Evolutionary conservation across 2,329 filamentous ascomycete genomes (phyloP).

Genomic region (Fusarium tuaranense): DNA sequence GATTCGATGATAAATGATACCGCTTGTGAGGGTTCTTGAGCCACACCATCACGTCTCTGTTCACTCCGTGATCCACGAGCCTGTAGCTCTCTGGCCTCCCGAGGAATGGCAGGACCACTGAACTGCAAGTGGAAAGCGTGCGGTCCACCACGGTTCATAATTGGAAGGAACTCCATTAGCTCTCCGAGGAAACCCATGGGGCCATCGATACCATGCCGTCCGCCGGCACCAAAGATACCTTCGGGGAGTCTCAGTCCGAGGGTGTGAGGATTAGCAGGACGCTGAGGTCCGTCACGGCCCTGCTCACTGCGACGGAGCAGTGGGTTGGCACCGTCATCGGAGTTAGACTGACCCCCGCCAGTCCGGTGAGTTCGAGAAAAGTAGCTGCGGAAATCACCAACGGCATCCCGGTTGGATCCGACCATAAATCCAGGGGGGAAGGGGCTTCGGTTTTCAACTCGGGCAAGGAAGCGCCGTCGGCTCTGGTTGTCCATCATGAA

Average conservation of each 20-base stretch:
- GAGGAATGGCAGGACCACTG: constrained; percentile 59
- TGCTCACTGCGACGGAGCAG: constrained; percentile 75
- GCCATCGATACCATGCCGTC: constrained; percentile 57
- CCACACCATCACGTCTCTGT: constrained; percentile 58
- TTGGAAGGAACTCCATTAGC: constrained; percentile 66
- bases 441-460: constrained; percentile 63
- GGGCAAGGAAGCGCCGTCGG: constrained; percentile 48
- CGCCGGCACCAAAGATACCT: constrained; percentile 55
- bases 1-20: constrained; percentile 78
- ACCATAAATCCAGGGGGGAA: constrained; percentile 70
- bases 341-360: constrained; percentile 64
- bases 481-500: constrained; percentile 64
- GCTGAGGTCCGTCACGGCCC: constrained; percentile 60
- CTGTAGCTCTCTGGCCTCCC: constrained; percentile 64
- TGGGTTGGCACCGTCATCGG: constrained; percentile 89
- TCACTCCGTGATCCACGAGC: constrained; percentile 60
- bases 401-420: constrained; percentile 63
- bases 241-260: constrained; percentile 65
- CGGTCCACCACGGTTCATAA: constrained; percentile 58
- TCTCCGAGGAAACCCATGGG: constrained; percentile 68
- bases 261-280: constrained; percentile 61
- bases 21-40: constrained; percentile 76
- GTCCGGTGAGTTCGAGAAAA: constrained; percentile 65
- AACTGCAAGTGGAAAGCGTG: constrained; percentile 72
- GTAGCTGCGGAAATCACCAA: constrained; percentile 64